Evolutionary conservation across 331 rosid species (phyloP), one percentile per base, ranked within the genome.

Genomic region (Malus hybrid): DNA sequence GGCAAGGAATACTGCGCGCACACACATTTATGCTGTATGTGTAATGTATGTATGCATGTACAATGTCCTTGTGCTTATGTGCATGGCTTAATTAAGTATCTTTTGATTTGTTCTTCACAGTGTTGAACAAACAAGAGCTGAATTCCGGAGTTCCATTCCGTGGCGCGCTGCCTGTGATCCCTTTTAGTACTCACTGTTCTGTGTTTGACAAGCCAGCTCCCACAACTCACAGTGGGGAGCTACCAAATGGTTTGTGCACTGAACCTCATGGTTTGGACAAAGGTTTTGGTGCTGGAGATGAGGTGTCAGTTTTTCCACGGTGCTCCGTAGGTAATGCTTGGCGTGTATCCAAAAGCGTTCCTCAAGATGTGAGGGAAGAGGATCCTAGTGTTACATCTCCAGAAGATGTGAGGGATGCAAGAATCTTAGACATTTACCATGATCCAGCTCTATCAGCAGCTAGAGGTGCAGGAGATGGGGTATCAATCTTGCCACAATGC

Each of bases 301-400:
- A 70, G 72, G 74, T 69, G 15, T 80, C 82, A 7, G 64, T 74
- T 86, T 81, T 82, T 62, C 87, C 85, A 1, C 85, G 77, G 65
- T 80, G 83, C 73, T 75, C 80, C n/a, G 75, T 73, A 77, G 84
- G 75, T 76, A 59, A 83, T 65, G 87, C 34, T 69, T 82, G 84
- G 77, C 78, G 83, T 86, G 87, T 74, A 20, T 87, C 90, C 24
- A 84, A 76, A 70, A 71, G 83, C 57, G 76, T 75, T 73, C 91
- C 95, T 76, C 89, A 82, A 74, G 80, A 79, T 78, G 88, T 9
- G 70, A 66, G 29, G 6, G 72, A 81, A 59, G 20, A 78, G 77
- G 87, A 83, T 34, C 78, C 24, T 57, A 79, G 70, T 67, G 86
- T 83, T 57, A 70, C 77, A 67, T 87, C 93, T 71, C 92, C 90